Percentiles rank a stretch among this genome's conserved stretches.
phyloP scores from a whole-genome alignment of 2,329 filamentous ascomycete genomes.

The Penicillium aurantiogriseum region DNA sequence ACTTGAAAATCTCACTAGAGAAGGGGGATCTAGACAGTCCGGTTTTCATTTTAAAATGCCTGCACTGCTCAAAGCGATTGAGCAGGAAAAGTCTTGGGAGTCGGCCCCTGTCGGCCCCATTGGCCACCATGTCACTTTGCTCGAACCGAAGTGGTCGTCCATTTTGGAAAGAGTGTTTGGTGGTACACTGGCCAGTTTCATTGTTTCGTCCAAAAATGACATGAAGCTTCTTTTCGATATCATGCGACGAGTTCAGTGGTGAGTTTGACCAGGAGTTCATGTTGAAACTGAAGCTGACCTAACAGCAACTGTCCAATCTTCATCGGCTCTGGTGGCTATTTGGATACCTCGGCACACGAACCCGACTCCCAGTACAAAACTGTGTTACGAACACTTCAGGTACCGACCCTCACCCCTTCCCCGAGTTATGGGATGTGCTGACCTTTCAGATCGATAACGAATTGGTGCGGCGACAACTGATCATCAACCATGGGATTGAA shows the following conservation, averaged over 20 bases:
- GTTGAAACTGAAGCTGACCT: not conserved
- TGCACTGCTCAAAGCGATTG: constrained; percentile 65
- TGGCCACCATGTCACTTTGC: constrained; percentile 71
- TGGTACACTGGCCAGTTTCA: constrained; percentile 68
- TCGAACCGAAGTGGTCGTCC: constrained; percentile 77
- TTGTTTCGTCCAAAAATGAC: constrained; percentile 76
- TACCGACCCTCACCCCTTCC: constrained; percentile 25
- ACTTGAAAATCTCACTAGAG: constrained; percentile 55
- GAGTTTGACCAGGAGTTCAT: constrained; percentile 21
- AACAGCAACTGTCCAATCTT: constrained; percentile 57
- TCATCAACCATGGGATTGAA: constrained; percentile 80
- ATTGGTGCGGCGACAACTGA: constrained; percentile 73
- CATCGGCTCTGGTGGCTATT: constrained; percentile 60
- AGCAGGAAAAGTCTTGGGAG: constrained; percentile 66
- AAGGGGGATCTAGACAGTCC: constrained; percentile 59
- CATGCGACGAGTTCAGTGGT: constrained; percentile 61
- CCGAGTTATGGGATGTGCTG: constrained; percentile 12
- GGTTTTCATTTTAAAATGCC: constrained; percentile 65
- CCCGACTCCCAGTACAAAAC: constrained; percentile 73
- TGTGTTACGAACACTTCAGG: constrained; percentile 70
- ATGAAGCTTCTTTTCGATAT: constrained; percentile 65
- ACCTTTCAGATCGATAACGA: constrained; percentile 68
- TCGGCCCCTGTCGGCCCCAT: constrained; percentile 79
- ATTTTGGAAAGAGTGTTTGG: constrained; percentile 78
- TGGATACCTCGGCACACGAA: constrained; percentile 65